Conservation (phyloP, 2,329 filamentous ascomycete species). For the Bertia moriformis region DNA sequence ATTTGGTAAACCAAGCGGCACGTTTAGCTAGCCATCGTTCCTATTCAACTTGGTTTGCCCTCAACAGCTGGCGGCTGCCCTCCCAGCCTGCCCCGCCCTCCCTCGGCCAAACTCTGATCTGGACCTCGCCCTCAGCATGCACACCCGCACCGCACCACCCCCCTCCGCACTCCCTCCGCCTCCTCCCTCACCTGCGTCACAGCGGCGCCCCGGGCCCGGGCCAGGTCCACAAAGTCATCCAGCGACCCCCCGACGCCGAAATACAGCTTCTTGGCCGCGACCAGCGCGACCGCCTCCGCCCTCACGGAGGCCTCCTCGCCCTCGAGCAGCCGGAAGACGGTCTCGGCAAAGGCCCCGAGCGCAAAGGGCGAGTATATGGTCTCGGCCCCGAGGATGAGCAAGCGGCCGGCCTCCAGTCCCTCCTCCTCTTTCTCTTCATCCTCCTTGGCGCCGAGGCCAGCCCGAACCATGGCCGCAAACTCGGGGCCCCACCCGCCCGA, state of each 20-base stretch:
- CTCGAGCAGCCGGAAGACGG: conserved; percentile 42
- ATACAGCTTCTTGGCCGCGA: conserved; percentile 68
- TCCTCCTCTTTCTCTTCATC: too few species aligned
- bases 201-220: conserved; percentile 28
- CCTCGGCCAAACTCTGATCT: too few species aligned
- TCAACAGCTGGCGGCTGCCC: too few species aligned
- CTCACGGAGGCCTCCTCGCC: too few species aligned
- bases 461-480: conserved; percentile 45
- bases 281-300: conserved; percentile 25
- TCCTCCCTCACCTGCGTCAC: conserved; percentile 41
- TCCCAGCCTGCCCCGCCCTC: too few species aligned
- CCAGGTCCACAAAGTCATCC: conserved; percentile 52
- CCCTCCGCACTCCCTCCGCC: conserved; percentile 42
- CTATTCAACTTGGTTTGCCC: too few species aligned
- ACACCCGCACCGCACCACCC: conserved; percentile 38
- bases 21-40: too few species aligned
- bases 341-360: conserved; percentile 52
- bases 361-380: conserved; percentile 72
- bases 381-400: conserved; percentile 58
- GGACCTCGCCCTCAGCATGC: too few species aligned
- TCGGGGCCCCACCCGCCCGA: conserved; percentile 61
- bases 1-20: too few species aligned
- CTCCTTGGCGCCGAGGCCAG: too few species aligned
- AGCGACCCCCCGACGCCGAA: conserved; percentile 75
- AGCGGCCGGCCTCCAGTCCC: conserved; percentile 16